Evolutionary conservation across 2,329 filamentous ascomycete genomes (phyloP).

Genomic region (Apiospora aurea): DNA sequence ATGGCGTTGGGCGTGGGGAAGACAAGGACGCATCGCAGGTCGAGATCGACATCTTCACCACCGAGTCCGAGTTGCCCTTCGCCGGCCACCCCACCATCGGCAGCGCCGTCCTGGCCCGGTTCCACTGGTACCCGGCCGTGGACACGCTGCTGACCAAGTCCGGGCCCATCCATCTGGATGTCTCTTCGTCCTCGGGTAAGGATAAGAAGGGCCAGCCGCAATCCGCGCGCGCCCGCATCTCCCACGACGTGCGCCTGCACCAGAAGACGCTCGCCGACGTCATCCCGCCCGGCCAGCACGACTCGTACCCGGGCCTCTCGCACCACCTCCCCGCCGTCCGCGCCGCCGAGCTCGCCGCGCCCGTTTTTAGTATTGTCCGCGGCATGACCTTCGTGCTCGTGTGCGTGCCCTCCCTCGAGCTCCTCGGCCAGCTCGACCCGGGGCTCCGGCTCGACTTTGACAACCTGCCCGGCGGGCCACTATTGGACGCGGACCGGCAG

Average conservation of each 20-base stretch:
- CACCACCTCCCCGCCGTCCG: slow-evolving; percentile 33
- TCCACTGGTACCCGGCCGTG: slow-evolving; percentile 44
- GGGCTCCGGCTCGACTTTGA: slow-evolving; percentile 42
- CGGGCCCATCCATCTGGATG: slow-evolving; percentile 53
- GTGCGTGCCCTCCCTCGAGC: slow-evolving; percentile 65
- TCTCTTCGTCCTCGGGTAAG: neutral
- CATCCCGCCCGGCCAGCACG: slow-evolving; percentile 31
- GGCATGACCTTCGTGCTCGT: slow-evolving; percentile 79
- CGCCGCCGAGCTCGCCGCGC: slow-evolving; percentile 44
- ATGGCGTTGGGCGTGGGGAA: neutral
- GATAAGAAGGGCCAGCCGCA: neutral
- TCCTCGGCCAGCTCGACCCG: slow-evolving; percentile 53
- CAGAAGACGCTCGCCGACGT: slow-evolving; percentile 46
- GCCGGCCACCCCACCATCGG: slow-evolving; percentile 70
- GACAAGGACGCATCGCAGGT: slow-evolving; percentile 34
- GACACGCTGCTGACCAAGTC: slow-evolving; percentile 61
- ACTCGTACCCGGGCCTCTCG: slow-evolving; percentile 32
- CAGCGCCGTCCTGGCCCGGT: slow-evolving; percentile 56
- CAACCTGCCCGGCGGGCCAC: slow-evolving; percentile 31
- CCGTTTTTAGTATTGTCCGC: slow-evolving; percentile 69
- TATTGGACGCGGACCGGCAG: slow-evolving; percentile 63
- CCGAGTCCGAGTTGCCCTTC: slow-evolving; percentile 63
- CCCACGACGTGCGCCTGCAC: slow-evolving; percentile 72
- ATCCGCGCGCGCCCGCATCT: slow-evolving; percentile 66
- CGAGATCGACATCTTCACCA: slow-evolving; percentile 66